Evolutionary conservation across 169 alveolate species (phyloP).

Genomic region (Cryptosporidium sp.): DNA sequence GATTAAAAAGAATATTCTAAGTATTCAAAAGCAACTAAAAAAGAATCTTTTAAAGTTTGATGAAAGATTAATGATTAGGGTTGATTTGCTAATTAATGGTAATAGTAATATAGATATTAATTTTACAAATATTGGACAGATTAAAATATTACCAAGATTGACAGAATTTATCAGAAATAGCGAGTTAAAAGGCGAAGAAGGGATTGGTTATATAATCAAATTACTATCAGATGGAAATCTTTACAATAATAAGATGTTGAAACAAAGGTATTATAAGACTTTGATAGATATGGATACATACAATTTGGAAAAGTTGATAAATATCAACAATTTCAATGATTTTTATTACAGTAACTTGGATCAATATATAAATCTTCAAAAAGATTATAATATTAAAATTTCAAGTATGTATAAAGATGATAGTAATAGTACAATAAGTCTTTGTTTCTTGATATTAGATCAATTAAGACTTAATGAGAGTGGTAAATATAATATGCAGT

Average conservation of each 20-base stretch:
- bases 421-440: not conserved
- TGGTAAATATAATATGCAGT: conserved; percentile 4
- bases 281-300: conserved; percentile 33
- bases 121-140: not conserved
- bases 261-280: conserved; percentile 50
- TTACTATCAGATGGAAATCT: not conserved
- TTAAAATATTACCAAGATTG: conserved; percentile 21
- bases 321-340: conserved; percentile 10
- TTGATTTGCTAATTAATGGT: not conserved
- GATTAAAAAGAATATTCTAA: conserved; percentile 5
- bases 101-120: not conserved
- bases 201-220: conserved; percentile 40
- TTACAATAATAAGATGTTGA: conserved; percentile 25
- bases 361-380: not conserved
- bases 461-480: conserved; percentile 16
- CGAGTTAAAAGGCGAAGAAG: not conserved
- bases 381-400: not conserved
- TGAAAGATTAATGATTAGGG: not conserved
- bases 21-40: conserved; percentile 35
- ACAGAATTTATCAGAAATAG: not conserved
- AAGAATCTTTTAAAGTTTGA: conserved; percentile 17
- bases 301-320: not conserved
- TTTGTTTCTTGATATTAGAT: conserved; percentile 32
- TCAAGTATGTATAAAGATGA: not conserved
- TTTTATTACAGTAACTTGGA: conserved; percentile 17